Evolutionary conservation across 106 monocot genomes (phyloP), one percentile per base, ranked within the genome.

Genomic region (Dioscorea alata): DNA sequence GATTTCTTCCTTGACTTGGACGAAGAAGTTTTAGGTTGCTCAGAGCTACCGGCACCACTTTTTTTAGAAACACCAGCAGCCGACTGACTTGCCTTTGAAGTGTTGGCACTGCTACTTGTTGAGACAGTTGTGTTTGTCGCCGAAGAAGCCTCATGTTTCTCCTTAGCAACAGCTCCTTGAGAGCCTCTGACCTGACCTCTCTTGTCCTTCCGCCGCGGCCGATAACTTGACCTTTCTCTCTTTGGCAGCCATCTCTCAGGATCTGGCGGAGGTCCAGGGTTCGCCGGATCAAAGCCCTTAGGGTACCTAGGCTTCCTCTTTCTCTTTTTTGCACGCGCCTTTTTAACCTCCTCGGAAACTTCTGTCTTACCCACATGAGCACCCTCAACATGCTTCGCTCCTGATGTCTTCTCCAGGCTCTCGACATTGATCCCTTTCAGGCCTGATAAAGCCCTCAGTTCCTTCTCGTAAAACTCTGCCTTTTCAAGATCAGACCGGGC

Each of bases 161-260:
- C 89, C 25, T 83, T 74, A 21, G 57, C 74, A 32, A 99, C 93
- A 25, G 99, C 75, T 50, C 99, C 99, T 68, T 99, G 99, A 48
- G 99, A 86, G 23, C 99, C 99, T 68, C 93, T 88, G 50, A 93
- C 60, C 69, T 89, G 91, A 59, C 28, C 79, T 66, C 99, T 93
- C 83, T 90, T 99, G 63, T 99, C 99, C 73, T 93, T 99, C 80
- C 92, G 85, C 78, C 80, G 92, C 0, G 99, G 92, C 71, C 83
- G 78, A 35, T 93, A 99, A 60, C 69, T 99, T 6, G 99, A 99
- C 19, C 99, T 84, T 70, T 99, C 92, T 69, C 90, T 89, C 74
- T 72, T 89, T 2, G 92, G 99, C 28, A 99, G 75, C 99, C 99
- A 99, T 60, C 99, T 92, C 64, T 99, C 99, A 0, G 99, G 99